Conservation (phyloP, 2,329 filamentous ascomycete species). For the Fusarium sp. region DNA sequence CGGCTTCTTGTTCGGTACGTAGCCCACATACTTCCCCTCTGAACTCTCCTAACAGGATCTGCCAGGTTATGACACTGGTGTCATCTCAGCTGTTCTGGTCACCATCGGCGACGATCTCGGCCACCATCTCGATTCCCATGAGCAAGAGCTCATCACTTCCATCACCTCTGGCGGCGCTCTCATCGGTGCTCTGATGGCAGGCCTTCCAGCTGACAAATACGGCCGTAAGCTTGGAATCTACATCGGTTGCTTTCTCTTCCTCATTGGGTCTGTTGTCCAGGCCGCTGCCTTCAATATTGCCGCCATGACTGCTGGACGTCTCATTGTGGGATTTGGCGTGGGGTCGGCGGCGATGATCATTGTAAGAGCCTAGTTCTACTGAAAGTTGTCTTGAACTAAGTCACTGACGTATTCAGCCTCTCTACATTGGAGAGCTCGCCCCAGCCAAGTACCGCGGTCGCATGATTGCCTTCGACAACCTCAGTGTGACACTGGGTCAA, state of each 20-base stretch:
- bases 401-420: slow-evolving; percentile 2
- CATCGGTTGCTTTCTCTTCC: slow-evolving; percentile 41
- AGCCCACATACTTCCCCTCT: rapidly evolving
- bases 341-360: slow-evolving; percentile 59
- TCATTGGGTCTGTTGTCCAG: slow-evolving; percentile 39
- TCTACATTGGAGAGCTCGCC: slow-evolving; percentile 61
- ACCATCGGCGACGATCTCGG: slow-evolving; percentile 47
- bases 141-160: slow-evolving; percentile 63
- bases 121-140: slow-evolving; percentile 50
- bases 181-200: slow-evolving; percentile 42
- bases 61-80: slow-evolving; percentile 47
- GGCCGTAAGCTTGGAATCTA: slow-evolving; percentile 45
- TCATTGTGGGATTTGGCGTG: slow-evolving; percentile 60
- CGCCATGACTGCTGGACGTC: slow-evolving; percentile 46
- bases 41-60: rapidly evolving
- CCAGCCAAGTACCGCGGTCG: slow-evolving; percentile 60
- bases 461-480: slow-evolving; percentile 60
- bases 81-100: slow-evolving; percentile 48
- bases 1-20: slow-evolving; percentile 50
- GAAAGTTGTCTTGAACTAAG: rapidly evolving
- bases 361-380: neutral
- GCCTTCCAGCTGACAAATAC: slow-evolving; percentile 40
- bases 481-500: slow-evolving; percentile 55
- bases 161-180: slow-evolving; percentile 55
- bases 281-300: slow-evolving; percentile 40